A percentile compares a stretch with the other conserved stretches of the same genome.
Conservation (phyloP, 225 moss, liverwort and hornwort species). For the Marchantia paleacea region DNA sequence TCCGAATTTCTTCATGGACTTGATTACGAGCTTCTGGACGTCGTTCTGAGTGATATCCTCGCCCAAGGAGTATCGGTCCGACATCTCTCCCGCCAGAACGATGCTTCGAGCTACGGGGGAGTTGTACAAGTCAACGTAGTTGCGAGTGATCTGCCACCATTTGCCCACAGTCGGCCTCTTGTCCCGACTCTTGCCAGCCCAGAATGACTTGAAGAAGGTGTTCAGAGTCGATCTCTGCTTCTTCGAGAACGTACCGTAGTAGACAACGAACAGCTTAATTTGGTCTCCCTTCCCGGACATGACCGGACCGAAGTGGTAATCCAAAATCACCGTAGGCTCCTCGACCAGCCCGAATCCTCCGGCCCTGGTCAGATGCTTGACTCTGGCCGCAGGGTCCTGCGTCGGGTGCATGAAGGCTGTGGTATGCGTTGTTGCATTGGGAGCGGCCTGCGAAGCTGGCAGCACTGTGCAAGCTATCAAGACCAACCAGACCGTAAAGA, state of each 20-base stretch:
- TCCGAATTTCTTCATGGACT: conserved; percentile 45
- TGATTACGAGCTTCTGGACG: conserved; percentile 45
- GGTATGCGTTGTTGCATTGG: not conserved
- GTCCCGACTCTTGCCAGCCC: conserved; percentile 27
- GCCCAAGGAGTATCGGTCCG: conserved; percentile 42
- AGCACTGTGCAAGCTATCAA: too few relatives aligned
- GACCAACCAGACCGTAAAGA: too few relatives aligned
- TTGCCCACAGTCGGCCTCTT: conserved; percentile 47
- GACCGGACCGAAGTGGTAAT: conserved; percentile 64
- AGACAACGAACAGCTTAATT: conserved; percentile 49
- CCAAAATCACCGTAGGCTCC: conserved; percentile 48
- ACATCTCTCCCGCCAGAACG: conserved; percentile 39
- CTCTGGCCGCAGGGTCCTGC: not conserved
- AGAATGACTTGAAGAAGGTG: conserved; percentile 51
- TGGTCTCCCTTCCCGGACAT: conserved; percentile 43
- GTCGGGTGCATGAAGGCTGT: not conserved
- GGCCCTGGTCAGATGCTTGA: not conserved
- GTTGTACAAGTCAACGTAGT: conserved; percentile 46
- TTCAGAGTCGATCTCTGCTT: conserved; percentile 35
- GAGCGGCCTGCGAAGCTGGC: too few relatives aligned
- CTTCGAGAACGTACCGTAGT: conserved; percentile 47
- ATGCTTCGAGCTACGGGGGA: conserved; percentile 48
- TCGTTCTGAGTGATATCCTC: conserved; percentile 34
- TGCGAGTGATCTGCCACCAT: conserved; percentile 63
- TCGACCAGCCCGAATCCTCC: conserved; percentile 26